Conservation (phyloP, 139 green algal genomes). For the Astrephomene gubernaculifera region DNA sequence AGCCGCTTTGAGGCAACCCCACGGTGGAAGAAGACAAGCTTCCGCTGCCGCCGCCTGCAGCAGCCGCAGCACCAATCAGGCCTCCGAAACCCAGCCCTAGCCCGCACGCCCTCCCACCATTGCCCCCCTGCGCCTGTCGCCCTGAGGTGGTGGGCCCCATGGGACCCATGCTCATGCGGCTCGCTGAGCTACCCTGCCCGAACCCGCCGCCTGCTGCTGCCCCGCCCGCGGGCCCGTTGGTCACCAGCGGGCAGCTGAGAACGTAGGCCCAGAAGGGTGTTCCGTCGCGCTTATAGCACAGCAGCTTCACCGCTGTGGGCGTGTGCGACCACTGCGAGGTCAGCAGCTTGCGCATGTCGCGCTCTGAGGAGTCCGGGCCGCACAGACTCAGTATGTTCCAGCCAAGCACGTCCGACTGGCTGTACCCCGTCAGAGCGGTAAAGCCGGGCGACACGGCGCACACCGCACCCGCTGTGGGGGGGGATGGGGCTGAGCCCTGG, state of each 20-base stretch:
- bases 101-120: not conserved
- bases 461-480: not conserved
- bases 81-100: not conserved
- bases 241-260: constrained; percentile 42
- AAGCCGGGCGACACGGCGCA: constrained; percentile 48
- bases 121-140: not conserved
- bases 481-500: not conserved
- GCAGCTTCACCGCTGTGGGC: constrained; percentile 41
- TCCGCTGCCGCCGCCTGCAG: not conserved
- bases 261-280: constrained; percentile 61
- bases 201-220: not conserved
- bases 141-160: not conserved
- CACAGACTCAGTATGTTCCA: constrained; percentile 49
- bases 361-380: constrained; percentile 52
- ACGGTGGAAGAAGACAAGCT: too few relatives aligned
- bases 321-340: constrained; percentile 11
- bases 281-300: constrained; percentile 57
- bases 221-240: not conserved
- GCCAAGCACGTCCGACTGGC: constrained; percentile 47
- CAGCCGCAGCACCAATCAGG: not conserved
- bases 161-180: not conserved
- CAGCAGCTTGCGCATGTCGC: constrained; percentile 48
- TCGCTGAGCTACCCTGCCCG: not conserved
- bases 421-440: constrained; percentile 56
- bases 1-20: not conserved